Percentiles rank a stretch among this genome's conserved stretches.
These are phyloP conservation scores for Jamesozyma spencerorum DNA, from an alignment of 805 yeast genomes.

Conservation along the genomic window DNA sequence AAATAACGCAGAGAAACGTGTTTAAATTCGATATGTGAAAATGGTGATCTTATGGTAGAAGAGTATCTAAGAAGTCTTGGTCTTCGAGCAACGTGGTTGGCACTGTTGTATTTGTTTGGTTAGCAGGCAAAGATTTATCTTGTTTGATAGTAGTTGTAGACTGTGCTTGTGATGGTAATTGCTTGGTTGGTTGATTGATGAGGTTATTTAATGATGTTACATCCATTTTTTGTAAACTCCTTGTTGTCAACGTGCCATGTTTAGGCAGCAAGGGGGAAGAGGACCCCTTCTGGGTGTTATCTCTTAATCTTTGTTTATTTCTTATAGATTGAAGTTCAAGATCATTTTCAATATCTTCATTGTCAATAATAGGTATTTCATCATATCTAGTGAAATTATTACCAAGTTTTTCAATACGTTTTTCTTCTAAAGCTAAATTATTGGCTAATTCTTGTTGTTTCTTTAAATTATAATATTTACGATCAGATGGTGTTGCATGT, in stretches of 20 bases:
- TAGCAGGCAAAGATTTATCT: too few species aligned
- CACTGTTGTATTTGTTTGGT: conserved; percentile 6
- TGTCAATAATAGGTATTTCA: conserved; percentile 3
- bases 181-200: neutral
- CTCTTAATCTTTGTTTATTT: too few species aligned
- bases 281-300: too few species aligned
- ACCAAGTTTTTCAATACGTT: conserved; percentile 13
- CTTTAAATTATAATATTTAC: conserved; percentile 26
- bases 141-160: too few species aligned
- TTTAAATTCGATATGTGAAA: neutral
- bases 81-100: conserved; percentile 18
- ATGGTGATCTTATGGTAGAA: conserved; percentile 7
- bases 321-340: neutral
- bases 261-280: too few species aligned
- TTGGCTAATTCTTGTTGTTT: conserved; percentile 15
- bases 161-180: too few species aligned
- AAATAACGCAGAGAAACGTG: neutral
- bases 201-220: conserved; percentile 1
- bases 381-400: conserved; percentile 18
- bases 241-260: neutral
- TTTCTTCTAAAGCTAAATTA: conserved; percentile 11
- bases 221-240: conserved; percentile 3
- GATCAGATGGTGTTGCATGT: conserved; percentile 32
- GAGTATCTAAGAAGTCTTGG: conserved; percentile 22
- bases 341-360: conserved; percentile 3